Evolutionary conservation across 805 yeast species (phyloP).

Genomic region (Hanseniaspora nectarophila): DNA sequence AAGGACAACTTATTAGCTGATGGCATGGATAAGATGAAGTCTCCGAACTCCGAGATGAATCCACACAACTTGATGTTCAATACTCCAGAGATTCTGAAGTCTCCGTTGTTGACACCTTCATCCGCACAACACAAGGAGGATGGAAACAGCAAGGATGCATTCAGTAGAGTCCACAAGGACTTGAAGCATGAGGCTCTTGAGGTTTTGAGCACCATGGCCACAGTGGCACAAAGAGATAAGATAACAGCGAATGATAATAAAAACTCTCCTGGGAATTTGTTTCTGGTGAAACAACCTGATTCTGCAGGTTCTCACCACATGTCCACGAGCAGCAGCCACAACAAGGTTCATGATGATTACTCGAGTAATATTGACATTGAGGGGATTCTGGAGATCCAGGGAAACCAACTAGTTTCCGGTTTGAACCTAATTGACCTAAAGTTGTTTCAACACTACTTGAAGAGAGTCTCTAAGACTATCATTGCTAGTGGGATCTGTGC

Average conservation of each 20-base stretch:
- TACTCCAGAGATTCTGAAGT: slow-evolving; percentile 26
- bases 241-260: slow-evolving; percentile 9
- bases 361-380: not conserved
- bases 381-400: slow-evolving; percentile 11
- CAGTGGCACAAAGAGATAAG: slow-evolving; percentile 14
- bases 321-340: slow-evolving; percentile 5
- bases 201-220: slow-evolving; percentile 15
- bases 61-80: slow-evolving; percentile 14
- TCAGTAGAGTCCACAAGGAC: slow-evolving; percentile 15
- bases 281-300: not conserved
- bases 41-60: slow-evolving; percentile 3
- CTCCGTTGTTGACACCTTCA: slow-evolving; percentile 18
- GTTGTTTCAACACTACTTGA: slow-evolving; percentile 77
- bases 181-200: slow-evolving; percentile 14
- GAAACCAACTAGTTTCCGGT: slow-evolving; percentile 20
- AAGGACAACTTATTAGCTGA: slow-evolving; percentile 20
- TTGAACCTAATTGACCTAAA: slow-evolving; percentile 66
- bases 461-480: slow-evolving; percentile 73
- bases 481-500: slow-evolving; percentile 86
- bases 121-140: slow-evolving; percentile 14
- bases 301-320: not conserved
- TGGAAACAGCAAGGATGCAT: not conserved
- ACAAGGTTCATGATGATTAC: not conserved
- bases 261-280: not conserved
- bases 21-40: slow-evolving; percentile 21